Base-by-base conservation (phyloP, 345 rosid species). In the Lepidium africanum region DNA sequence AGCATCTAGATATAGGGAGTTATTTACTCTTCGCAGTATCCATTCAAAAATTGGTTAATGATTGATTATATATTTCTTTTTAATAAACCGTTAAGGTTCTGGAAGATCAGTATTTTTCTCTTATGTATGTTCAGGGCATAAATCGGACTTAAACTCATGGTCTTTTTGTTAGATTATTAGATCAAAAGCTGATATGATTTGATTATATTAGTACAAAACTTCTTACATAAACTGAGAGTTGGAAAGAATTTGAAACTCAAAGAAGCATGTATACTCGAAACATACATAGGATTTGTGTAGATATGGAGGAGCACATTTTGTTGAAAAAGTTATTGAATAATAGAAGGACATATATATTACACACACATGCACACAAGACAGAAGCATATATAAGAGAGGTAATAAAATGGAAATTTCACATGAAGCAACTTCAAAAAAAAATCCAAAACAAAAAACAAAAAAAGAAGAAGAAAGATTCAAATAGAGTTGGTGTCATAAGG, bases 401-500 rank as follows among this genome's bases (percentile, higher is more conserved):
- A 16, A 19, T 32, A 7, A 59, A 59, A 13, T 21, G 25, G 63
- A 40, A 59, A 41, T 5, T 5, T 30, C 45, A 59, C 11, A 56
- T n/a, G 48, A 27, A 23, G 54, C 63, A 42, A 41, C n/a, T 47
- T 63, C 19, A 10, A 67, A 57, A 40, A 1, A 1, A n/a, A n/a
- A 32, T 21, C 42, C 13, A 3, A 27, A 6, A 7, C 42, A 17
- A 3, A 27, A 6, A 7, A 14, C 15, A 36, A 35, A 1, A 19
- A 6, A 38, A 6, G 6, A 45, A 19, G 23, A 49, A 60, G 43
- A 63, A 64, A 72, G 52, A 0, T 64, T 72, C 65, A 72, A 65
- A 64, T 65, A 65, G 71, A 57, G 59, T 59, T 74, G 77, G 74
- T 78, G 27, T 74, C 77, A 59, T 81, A 93, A 42, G 97, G 97